A percentile compares a stretch with the other conserved stretches of the same genome.
Conservation (phyloP, 768 basidiomycete species). For the Boletus reticuloceps region DNA sequence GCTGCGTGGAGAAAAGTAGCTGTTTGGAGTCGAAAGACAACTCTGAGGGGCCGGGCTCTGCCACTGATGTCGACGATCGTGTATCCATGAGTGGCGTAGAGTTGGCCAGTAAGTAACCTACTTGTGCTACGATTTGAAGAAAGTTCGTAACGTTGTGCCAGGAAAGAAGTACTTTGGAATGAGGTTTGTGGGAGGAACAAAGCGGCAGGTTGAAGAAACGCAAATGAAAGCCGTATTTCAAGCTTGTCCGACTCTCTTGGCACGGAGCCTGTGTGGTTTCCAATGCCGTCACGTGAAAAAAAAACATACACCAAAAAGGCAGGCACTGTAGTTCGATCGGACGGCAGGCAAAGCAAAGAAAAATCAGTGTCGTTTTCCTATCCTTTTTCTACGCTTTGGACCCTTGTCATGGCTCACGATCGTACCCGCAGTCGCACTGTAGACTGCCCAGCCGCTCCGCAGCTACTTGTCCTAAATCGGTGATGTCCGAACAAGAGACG, state of each 20-base stretch:
- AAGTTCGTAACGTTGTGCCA: background rate
- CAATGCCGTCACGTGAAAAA: background rate
- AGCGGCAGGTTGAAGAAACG: background rate
- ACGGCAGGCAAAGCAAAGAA: background rate
- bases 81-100: slow-evolving; percentile 12
- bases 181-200: background rate
- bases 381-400: background rate
- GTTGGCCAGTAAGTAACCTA: slow-evolving; percentile 2
- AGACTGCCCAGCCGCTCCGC: background rate
- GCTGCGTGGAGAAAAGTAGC: slow-evolving; percentile 1
- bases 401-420: background rate
- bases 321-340: slow-evolving; percentile 7
- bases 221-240: slow-evolving; percentile 5
- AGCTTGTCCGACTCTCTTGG: background rate
- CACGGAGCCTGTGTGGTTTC: background rate
- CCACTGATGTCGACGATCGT: slow-evolving; percentile 13
- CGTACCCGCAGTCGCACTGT: background rate
- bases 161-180: background rate
- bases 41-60: slow-evolving; percentile 6
- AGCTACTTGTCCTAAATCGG: slow-evolving; percentile 1
- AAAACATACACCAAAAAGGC: slow-evolving; percentile 6
- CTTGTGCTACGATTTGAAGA: background rate
- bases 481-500: slow-evolving; percentile 10
- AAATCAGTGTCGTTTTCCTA: background rate
- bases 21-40: slow-evolving; percentile 2